These are phyloP conservation scores for Pythium coloratum DNA, from an alignment of 352 stramenopile species.

Conservation along the genomic window DNA sequence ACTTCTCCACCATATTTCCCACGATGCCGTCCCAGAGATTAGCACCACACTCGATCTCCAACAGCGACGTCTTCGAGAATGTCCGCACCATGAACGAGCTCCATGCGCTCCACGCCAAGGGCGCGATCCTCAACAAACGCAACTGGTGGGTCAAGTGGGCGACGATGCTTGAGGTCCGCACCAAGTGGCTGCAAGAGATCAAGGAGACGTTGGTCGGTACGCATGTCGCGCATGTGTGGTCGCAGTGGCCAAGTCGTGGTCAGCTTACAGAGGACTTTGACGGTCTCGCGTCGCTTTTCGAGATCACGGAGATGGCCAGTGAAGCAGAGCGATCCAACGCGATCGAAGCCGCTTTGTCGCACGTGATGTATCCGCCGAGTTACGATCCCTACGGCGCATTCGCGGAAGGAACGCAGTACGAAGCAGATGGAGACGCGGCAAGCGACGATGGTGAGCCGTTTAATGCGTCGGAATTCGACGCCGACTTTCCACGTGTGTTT, in stretches of 20 bases:
- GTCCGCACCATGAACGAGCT: slow-evolving; percentile 20
- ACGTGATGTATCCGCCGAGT: slow-evolving; percentile 6
- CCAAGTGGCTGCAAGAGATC: slow-evolving; percentile 30
- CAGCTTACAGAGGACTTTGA: background rate
- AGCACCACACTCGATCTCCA: too few relatives aligned
- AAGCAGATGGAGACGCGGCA: slow-evolving; percentile 3
- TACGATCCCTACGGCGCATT: slow-evolving; percentile 2
- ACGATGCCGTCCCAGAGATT: too few relatives aligned
- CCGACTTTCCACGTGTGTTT: background rate
- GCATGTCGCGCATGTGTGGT: background rate
- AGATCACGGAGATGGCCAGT: background rate
- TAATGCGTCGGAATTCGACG: slow-evolving; percentile 12
- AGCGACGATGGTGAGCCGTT: background rate
- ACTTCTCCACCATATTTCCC: too few relatives aligned
- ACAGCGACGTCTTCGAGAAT: too few relatives aligned
- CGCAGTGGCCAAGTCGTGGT: background rate
- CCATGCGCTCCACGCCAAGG: slow-evolving; percentile 28
- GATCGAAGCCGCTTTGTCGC: background rate
- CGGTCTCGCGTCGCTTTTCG: background rate
- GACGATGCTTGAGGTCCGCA: slow-evolving; percentile 14
- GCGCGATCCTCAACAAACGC: slow-evolving; percentile 23
- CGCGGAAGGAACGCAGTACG: slow-evolving; percentile 11
- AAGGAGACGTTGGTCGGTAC: background rate
- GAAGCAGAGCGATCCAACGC: background rate
- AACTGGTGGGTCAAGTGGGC: slow-evolving; percentile 25